These are phyloP conservation scores for Lactifluus volemus DNA, from an alignment of 768 basidiomycete species.

Conservation along the genomic window DNA sequence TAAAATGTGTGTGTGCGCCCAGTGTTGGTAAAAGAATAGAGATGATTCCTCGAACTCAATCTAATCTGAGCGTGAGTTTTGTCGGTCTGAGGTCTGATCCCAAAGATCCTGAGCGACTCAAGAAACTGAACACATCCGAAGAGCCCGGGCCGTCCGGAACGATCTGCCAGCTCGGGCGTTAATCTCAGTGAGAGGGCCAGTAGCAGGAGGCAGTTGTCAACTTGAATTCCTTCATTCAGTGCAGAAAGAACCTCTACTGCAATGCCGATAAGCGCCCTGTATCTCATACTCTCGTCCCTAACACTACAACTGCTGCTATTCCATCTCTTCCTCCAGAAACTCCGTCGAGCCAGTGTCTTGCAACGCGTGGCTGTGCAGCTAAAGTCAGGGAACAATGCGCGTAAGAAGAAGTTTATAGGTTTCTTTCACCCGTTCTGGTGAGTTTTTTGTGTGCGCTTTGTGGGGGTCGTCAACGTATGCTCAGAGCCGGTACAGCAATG, in stretches of 20 bases:
- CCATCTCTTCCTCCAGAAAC: not conserved
- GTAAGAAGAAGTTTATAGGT: constrained; percentile 44
- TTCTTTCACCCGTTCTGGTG: constrained; percentile 98
- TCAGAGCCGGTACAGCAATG: constrained; percentile 50
- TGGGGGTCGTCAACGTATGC: not conserved
- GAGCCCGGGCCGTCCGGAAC: not conserved
- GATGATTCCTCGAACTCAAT: not conserved
- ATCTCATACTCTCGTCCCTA: not conserved
- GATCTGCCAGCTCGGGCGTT: not conserved
- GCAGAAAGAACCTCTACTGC: not conserved
- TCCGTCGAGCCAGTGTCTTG: not conserved
- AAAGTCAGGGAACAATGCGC: constrained; percentile 6
- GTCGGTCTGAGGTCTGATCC: not conserved
- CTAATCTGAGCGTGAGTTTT: not conserved
- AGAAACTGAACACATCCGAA: not conserved
- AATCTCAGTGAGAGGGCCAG: not conserved
- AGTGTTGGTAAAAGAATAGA: not conserved
- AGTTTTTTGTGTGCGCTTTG: constrained; percentile 22
- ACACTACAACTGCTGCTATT: not conserved
- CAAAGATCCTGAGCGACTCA: not conserved
- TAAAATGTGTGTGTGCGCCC: not conserved
- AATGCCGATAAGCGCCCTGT: not conserved
- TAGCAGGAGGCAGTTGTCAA: not conserved
- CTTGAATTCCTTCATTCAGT: not conserved
- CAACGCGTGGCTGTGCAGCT: constrained; percentile 6